These are phyloP conservation scores for Chenopodium berlandieri DNA, from an alignment of 148 eudicot species.

Conservation along the genomic window DNA sequence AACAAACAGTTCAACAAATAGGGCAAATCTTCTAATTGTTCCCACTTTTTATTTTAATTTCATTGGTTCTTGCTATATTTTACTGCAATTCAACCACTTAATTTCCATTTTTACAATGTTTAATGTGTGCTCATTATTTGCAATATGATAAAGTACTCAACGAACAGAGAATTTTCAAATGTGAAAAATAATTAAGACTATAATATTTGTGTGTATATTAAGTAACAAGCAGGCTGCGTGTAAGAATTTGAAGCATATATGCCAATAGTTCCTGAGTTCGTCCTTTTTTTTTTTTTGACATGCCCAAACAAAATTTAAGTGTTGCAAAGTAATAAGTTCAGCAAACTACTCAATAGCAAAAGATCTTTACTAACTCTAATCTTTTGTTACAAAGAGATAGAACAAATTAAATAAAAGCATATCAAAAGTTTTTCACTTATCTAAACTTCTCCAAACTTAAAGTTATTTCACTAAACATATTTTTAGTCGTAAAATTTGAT, in stretches of 20 bases:
- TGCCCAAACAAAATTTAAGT: no score
- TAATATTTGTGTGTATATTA: not conserved
- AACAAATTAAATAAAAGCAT: no score
- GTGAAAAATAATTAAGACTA: not conserved
- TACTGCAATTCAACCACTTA: not conserved
- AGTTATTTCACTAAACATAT: no score
- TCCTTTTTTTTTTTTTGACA: no score
- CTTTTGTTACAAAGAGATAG: no score
- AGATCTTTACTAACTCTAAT: no score
- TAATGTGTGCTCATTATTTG: not conserved
- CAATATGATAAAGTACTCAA: not conserved
- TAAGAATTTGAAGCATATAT: not conserved
- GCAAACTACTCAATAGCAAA: no score
- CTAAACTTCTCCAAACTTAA: no score
- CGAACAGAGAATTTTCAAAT: not conserved
- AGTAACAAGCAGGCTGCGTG: not conserved
- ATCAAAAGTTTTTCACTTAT: no score
- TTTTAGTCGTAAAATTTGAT: no score
- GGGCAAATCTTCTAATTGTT: not conserved
- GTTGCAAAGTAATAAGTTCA: no score
- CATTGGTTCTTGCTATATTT: not conserved
- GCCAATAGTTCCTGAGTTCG: not conserved
- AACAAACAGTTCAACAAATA: not conserved
- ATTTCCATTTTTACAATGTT: not conserved
- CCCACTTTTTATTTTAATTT: not conserved